These are phyloP conservation scores for Melanomma pulvis-pyrius DNA, from an alignment of 495 filamentous ascomycete species.

Conservation along the genomic window DNA sequence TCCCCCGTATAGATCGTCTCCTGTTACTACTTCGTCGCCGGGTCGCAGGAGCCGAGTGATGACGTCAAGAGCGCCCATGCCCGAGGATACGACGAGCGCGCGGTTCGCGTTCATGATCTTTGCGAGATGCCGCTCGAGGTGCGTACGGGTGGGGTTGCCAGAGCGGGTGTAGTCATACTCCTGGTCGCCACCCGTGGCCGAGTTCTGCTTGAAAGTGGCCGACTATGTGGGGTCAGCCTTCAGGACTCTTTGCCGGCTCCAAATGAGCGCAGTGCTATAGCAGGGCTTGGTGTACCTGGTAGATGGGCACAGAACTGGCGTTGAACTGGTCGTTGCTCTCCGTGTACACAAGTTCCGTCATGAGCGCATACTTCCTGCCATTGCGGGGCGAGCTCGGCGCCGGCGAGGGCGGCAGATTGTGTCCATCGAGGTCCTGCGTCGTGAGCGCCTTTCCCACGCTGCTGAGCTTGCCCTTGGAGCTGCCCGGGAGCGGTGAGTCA, in stretches of 20 bases:
- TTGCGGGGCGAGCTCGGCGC: slow-evolving; percentile 87
- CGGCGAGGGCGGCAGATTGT: slow-evolving; percentile 90
- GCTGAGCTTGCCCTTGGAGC: slow-evolving; percentile 37
- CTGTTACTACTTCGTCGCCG: slow-evolving; percentile 95
- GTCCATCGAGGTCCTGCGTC: slow-evolving; percentile 80
- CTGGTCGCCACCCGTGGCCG: slow-evolving; percentile 69
- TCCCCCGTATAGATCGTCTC: slow-evolving; percentile 95
- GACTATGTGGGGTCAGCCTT: slow-evolving; percentile 57
- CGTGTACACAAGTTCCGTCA: slow-evolving; percentile 94
- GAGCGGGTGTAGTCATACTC: slow-evolving; percentile 99
- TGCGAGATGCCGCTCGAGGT: slow-evolving; percentile 93
- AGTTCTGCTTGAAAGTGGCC: slow-evolving; percentile 95
- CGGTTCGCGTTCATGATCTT: slow-evolving; percentile 97
- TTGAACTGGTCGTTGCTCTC: slow-evolving; percentile 95
- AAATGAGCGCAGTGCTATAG: not conserved
- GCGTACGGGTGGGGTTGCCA: slow-evolving; percentile 93
- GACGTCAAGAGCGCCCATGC: slow-evolving; percentile 96
- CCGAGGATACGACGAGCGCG: slow-evolving; percentile 88
- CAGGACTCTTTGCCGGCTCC: not conserved
- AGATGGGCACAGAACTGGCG: slow-evolving; percentile 92
- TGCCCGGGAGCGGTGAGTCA: slow-evolving; percentile 18
- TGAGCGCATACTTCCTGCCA: slow-evolving; percentile 85
- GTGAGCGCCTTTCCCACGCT: slow-evolving; percentile 66
- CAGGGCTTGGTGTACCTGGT: slow-evolving; percentile 63
- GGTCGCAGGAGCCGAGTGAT: slow-evolving; percentile 92